Base-by-base conservation (phyloP, 1,284 basidiomycete species). In the Volvariella volvacea region DNA sequence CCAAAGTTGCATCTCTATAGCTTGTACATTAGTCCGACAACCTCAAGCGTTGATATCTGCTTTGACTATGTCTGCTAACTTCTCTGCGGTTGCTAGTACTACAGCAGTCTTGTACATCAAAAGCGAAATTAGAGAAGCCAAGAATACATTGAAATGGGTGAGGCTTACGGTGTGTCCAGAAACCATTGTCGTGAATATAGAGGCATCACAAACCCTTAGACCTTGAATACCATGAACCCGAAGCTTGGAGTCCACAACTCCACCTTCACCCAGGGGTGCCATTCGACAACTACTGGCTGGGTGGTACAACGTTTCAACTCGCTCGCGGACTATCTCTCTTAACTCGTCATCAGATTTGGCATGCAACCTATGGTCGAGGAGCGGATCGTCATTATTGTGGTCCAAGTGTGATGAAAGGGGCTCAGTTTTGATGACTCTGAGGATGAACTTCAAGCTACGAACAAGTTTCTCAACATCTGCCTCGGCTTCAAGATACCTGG, bases 151-250 rank as follows among this genome's bases (percentile, higher is more conserved):
- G 14, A 39, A 42, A 42, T 45, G 31, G 39, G 16, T 19, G 25
- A 28, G 12, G 65, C 74, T 52, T 44, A 80, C 80, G 17, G 80
- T 80, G 54, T 84, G 81, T 17, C 79, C 80, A 32, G 78, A 72
- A 7, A 78, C 64, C 46, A 81, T 70, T 42, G 62, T 68, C 14
- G 80, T 76, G 53, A 76, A 82, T 8, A 80, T 59, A 22, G 71
- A 77, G 42, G 77, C 79, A 56, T 86, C 83, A 42, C 67, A 79
- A 16, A 84, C 69, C 32, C 80, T 63, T 52, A 82, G 61, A 14
- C 61, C 60, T 31, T 61, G 53, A 4, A 68, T 44, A 9, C 64
- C 66, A 46, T 64, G 60, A 15, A 67, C 66, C 22, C 62, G 55
- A 42, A 68, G 54, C 37, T 59, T 52, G 16, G 58, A 57, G 49